A percentile compares a stretch with the other conserved stretches of the same genome.
Evolutionary conservation across 2,329 filamentous ascomycete genomes (phyloP).

Genomic region (Fusarium anguioides): DNA sequence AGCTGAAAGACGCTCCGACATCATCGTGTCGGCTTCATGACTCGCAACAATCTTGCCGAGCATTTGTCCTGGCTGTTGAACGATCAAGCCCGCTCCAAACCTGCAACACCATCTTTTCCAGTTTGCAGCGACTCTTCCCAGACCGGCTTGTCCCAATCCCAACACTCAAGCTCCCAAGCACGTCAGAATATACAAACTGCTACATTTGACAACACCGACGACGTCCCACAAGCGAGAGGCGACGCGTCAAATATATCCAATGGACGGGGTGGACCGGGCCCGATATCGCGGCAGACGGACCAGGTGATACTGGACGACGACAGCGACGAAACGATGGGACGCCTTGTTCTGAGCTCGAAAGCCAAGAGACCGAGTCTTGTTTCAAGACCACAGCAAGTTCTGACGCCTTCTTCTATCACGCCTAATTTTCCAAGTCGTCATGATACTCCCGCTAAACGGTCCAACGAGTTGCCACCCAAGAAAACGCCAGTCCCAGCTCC

Average conservation of each 20-base stretch:
- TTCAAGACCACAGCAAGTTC: conserved; percentile 53
- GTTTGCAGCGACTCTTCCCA: conserved; percentile 46
- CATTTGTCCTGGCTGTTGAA: conserved; percentile 68
- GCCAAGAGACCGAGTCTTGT: conserved; percentile 59
- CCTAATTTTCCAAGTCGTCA: conserved; percentile 34
- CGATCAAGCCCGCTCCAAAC: conserved; percentile 57
- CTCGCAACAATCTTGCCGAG: conserved; percentile 69
- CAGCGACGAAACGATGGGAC: conserved; percentile 57
- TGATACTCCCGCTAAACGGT: conserved; percentile 22
- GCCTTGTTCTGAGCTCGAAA: conserved; percentile 56
- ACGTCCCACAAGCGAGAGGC: conserved; percentile 1
- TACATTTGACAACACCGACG: conserved; percentile 1
- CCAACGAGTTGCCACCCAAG: conserved; percentile 43
- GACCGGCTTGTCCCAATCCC: conserved; percentile 44
- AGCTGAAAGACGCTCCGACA: conserved; percentile 40
- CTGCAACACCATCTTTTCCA: conserved; percentile 54
- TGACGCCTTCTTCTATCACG: conserved; percentile 52
- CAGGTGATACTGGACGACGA: conserved; percentile 44
- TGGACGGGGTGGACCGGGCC: conserved; percentile 37
- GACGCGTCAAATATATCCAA: conserved; percentile 29
- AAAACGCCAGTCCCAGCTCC: conserved; percentile 32
- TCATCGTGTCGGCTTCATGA: conserved; percentile 63
- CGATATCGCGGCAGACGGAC: conserved; percentile 42
- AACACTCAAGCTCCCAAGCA: conserved; percentile 21
- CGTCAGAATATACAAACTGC: conserved; percentile 3